Base-by-base conservation (phyloP, 768 basidiomycete species). In the Boletus rufocinnamomeus region DNA sequence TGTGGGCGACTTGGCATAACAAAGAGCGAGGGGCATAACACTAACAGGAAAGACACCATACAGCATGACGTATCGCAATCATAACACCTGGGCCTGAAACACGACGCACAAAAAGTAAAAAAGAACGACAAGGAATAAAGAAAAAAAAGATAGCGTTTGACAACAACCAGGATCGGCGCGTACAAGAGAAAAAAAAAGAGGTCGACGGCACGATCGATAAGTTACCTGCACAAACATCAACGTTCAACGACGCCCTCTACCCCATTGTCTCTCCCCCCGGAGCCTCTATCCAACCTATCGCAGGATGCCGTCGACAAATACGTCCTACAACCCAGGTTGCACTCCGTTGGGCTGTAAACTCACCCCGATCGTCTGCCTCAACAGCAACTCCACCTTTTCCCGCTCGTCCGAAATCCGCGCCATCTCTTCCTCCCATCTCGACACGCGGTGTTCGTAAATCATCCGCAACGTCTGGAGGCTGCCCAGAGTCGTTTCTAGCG, bases 381-480 rank as follows among this genome's bases (percentile, higher is more conserved):
- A 72, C 43, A 91, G 72, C 53, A 89, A 62, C 62, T 87, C 85
- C 4, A 91, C 84, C 19, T 79, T 72, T 65, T 88, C 86, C 16
- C 88, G 77, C 56, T 93, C 91, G 30, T 86, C 84, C 49, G 78
- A 76, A 56, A 89, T 77, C 57, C 82, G 76, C 27, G 78, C 71
- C 80, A 91, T 85, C 73, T 90, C 89, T 17, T 89, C 86, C 40
- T 78, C 72, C 84, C 88, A 89, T 43, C 89, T 76, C 49, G 80
- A 78, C 67, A 88, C 88, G 19, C 89, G 76, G 61, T 86, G 80
- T 23, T 86, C 86, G 54, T 89, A 91, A 35, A 92, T 84, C 35
- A 75, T 71, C 35, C 84, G 81, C 52, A 93, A 75, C 19, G 81
- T 77, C 30, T 81, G 80, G 25, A 91, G 78, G 63, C 88, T 89